A percentile compares a stretch with the other conserved stretches of the same genome.
These are phyloP conservation scores for Ricinus communis DNA, from an alignment of 345 rosid genomes.

Conservation along the genomic window DNA sequence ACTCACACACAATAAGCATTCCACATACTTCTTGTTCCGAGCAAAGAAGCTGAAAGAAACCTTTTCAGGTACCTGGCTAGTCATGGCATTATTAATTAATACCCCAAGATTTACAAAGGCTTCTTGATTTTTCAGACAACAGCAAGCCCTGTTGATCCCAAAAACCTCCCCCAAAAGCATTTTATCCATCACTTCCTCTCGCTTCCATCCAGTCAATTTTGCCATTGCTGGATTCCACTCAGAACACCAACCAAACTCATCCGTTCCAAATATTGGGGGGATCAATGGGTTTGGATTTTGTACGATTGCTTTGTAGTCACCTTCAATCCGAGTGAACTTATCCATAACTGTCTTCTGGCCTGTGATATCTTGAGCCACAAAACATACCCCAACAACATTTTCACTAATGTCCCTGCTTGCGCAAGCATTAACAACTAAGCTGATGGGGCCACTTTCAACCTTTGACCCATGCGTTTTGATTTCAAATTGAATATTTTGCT, in stretches of 20 bases:
- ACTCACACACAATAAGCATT: conserved; percentile 75
- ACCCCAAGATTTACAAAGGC: conserved; percentile 74
- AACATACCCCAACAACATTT: conserved; percentile 86
- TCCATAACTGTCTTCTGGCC: conserved; percentile 89
- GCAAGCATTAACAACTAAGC: conserved; percentile 88
- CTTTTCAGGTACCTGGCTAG: conserved; percentile 72
- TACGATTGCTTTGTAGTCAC: conserved; percentile 90
- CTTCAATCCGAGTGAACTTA: conserved; percentile 94
- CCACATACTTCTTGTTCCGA: conserved; percentile 67
- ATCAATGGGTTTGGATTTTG: conserved; percentile 92
- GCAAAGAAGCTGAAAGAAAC: conserved; percentile 77
- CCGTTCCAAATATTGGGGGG: conserved; percentile 87
- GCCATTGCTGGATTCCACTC: conserved; percentile 98
- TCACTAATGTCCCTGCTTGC: conserved; percentile 83
- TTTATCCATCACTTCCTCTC: conserved; percentile 80
- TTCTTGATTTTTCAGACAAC: conserved; percentile 84
- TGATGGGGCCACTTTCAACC: conserved; percentile 64
- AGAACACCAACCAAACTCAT: conserved; percentile 95
- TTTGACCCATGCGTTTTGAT: conserved; percentile 72
- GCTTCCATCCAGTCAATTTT: conserved; percentile 73
- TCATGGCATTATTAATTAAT: conserved; percentile 70
- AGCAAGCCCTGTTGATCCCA: conserved; percentile 64
- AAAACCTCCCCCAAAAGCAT: conserved; percentile 91
- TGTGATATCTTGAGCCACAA: conserved; percentile 97
- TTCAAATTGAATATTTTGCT: conserved; percentile 77